Evolutionary conservation across 2,329 filamentous ascomycete genomes (phyloP).

Genomic region (Pyricularia sp.): DNA sequence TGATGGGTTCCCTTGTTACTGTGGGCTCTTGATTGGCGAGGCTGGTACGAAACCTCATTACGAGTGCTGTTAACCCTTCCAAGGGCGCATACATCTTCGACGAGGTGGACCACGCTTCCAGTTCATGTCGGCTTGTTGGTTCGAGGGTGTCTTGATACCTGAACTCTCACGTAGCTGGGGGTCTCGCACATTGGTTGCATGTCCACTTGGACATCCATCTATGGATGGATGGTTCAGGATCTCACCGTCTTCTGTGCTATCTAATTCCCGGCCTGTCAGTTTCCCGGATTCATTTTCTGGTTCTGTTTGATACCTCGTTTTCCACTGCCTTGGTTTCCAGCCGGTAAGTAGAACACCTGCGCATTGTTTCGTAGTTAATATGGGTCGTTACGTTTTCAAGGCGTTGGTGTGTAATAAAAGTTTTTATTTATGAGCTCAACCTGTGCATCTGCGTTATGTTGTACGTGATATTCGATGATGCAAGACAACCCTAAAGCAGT

Average conservation of each 20-base stretch:
- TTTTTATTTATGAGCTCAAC: not conserved
- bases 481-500: not conserved
- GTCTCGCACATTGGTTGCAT: not conserved
- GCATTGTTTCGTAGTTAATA: not conserved
- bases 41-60: slow-evolving; percentile 11
- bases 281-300: not conserved
- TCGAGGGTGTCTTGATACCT: slow-evolving; percentile 1
- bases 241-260: not conserved
- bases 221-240: not conserved
- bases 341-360: not conserved
- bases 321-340: not conserved
- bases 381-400: not conserved
- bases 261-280: not conserved
- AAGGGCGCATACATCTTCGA: not conserved
- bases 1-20: slow-evolving; percentile 16
- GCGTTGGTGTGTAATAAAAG: not conserved
- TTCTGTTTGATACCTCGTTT: not conserved
- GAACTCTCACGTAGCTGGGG: not conserved
- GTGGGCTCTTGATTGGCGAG: slow-evolving; percentile 13
- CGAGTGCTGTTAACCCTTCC: not conserved
- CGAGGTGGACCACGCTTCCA: slow-evolving; percentile 10
- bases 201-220: not conserved
- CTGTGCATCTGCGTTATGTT: not conserved
- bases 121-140: slow-evolving; percentile 12
- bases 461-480: not conserved